Percentiles rank a stretch among this genome's conserved stretches.
phyloP scores from a whole-genome alignment of 768 basidiomycete species.

The Calocybe cyanea region DNA sequence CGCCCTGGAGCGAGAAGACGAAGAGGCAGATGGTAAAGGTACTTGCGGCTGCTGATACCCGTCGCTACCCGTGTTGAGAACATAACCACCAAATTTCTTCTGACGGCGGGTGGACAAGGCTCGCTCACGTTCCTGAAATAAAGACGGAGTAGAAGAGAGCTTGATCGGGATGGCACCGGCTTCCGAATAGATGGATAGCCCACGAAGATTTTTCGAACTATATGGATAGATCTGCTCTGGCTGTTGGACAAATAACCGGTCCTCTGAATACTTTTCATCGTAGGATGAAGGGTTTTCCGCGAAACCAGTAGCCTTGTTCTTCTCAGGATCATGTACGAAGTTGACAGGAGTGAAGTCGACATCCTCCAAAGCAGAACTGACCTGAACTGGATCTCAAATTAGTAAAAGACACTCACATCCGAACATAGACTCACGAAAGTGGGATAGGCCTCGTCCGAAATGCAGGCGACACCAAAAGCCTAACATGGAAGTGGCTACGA shows the following conservation, averaged over 20 bases:
- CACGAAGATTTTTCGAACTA: constrained; percentile 1
- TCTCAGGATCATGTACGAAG: constrained; percentile 28
- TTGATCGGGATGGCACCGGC: constrained; percentile 9
- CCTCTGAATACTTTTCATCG: constrained; percentile 6
- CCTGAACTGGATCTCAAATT: constrained; percentile 28
- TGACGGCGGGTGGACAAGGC: constrained; percentile 1
- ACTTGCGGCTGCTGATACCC: constrained; percentile 8
- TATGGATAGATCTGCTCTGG: constrained; percentile 7
- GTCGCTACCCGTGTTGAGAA: neutral
- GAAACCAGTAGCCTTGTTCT: constrained; percentile 11
- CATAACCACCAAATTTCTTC: constrained; percentile 1
- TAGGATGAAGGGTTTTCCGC: neutral
- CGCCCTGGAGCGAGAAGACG: neutral
- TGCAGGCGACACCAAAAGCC: constrained; percentile 48
- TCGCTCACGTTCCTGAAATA: constrained; percentile 8
- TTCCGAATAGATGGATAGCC: constrained; percentile 15
- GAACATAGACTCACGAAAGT: constrained; percentile 40
- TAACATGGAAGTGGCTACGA: constrained; percentile 36
- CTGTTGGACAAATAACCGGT: constrained; percentile 5
- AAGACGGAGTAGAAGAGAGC: constrained; percentile 15
- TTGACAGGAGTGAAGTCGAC: constrained; percentile 41
- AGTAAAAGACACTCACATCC: neutral
- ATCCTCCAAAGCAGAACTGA: constrained; percentile 35
- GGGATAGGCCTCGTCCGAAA: constrained; percentile 52
- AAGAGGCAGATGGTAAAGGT: constrained; percentile 1